phyloP scores from a whole-genome alignment of 805 yeast species.

The Candida michaelii region DNA sequence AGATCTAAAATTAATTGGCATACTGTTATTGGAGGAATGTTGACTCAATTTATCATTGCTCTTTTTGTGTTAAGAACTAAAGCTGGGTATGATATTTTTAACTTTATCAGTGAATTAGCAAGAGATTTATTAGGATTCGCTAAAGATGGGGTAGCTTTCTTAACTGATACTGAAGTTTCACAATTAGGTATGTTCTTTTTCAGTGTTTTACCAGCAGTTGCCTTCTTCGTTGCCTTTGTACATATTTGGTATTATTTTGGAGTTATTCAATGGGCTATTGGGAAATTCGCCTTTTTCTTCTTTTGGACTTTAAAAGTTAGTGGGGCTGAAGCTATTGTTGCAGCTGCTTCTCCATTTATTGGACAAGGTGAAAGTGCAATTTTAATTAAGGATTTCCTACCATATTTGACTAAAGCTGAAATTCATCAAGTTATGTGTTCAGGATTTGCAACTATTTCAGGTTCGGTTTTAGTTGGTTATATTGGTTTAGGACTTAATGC shows the following conservation, averaged over 20 bases:
- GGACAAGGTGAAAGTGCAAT: constrained; percentile 69
- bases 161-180: constrained; percentile 44
- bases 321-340: constrained; percentile 66
- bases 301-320: constrained; percentile 59
- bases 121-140: constrained; percentile 58
- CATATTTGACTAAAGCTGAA: constrained; percentile 59
- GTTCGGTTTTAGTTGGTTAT: constrained; percentile 62
- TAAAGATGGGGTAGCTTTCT: constrained; percentile 59
- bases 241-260: constrained; percentile 63
- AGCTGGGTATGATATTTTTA: constrained; percentile 61
- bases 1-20: constrained; percentile 52
- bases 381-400: constrained; percentile 57
- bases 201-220: constrained; percentile 60
- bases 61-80: constrained; percentile 60
- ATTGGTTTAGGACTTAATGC: constrained; percentile 63
- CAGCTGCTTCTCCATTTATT: constrained; percentile 66
- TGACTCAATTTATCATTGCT: constrained; percentile 60
- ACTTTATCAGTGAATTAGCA: constrained; percentile 58
- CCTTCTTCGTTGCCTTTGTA: constrained; percentile 62
- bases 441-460: constrained; percentile 65
- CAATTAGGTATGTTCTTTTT: constrained; percentile 50
- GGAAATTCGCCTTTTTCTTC: constrained; percentile 56
- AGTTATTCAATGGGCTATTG: constrained; percentile 57
- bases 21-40: constrained; percentile 58
- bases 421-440: constrained; percentile 62